Base-by-base conservation (phyloP, 306 rosid genomes). In the Prunus padus region DNA sequence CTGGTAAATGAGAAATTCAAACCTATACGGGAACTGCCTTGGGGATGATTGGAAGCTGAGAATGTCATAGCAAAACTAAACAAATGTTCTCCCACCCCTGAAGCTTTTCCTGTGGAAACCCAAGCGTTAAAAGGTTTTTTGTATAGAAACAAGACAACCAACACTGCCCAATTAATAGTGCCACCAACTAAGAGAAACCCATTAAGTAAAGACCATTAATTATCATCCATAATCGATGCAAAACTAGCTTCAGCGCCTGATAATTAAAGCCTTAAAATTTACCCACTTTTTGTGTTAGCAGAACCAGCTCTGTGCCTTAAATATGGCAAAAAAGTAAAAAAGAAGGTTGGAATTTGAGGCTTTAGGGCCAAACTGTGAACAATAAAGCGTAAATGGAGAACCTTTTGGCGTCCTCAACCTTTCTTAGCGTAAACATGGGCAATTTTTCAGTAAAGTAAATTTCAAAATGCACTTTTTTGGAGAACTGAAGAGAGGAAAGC, bases 21-120 rank as follows among this genome's bases (percentile, higher is more conserved):
- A 91, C 96, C 97, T 90, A 89, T 64, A 65, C 71, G 77, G 52
- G 66, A 69, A 62, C 84, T 77, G 18, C 75, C 76, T 30, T 92
- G 71, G 67, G 82, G 49, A 63, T 83, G 92, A 88, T 75, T 84
- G 15, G 88, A 69, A 59, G 89, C 88, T 59, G 87, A 42, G 84
- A 83, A 75, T 13, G 89, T 84, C 93, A 90, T 92, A 63, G 55
- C 76, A 64, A 51, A 64, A 55, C 65, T 55, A 63, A 28, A 45
- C 33, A 79, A 70, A 72, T 68, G 63, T 77, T 79, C 78, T 55
- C 49, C 61, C 62, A 67, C 25, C 54, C 52, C 74, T 31, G 73
- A 65, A 54, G 80, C 70, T 76, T 70, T 30, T 15, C 18, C 79
- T 76, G 20, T 11, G 12, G 56, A 60, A 85, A 81, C 73, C 75